A percentile compares a stretch with the other conserved stretches of the same genome.
Conservation (phyloP, 2,329 filamentous ascomycete genomes). For the Metarhizium brunneum region DNA sequence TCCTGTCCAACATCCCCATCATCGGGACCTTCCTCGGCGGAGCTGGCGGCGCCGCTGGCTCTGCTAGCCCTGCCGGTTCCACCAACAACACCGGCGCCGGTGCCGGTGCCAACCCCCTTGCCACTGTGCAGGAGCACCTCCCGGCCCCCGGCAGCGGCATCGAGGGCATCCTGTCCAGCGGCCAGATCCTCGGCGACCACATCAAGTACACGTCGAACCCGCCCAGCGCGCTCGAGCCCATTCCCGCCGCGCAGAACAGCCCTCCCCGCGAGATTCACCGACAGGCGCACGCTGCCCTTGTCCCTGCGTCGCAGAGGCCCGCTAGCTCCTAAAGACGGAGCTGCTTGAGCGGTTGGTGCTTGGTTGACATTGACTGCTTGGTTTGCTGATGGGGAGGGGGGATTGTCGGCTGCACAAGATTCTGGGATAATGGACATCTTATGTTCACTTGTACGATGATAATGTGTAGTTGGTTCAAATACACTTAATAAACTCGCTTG, state of each 20-base stretch:
- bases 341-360: too few species aligned
- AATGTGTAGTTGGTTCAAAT: too few species aligned
- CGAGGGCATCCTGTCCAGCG: neutral
- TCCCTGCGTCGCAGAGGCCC: neutral
- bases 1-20: neutral
- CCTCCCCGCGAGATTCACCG: neutral
- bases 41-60: neutral
- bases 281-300: neutral
- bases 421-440: too few species aligned
- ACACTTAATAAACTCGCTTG: too few species aligned
- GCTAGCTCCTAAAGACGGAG: neutral
- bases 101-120: neutral
- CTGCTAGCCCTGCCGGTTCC: too few species aligned
- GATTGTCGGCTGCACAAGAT: too few species aligned
- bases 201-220: conserved; percentile 1
- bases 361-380: too few species aligned
- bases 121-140: neutral
- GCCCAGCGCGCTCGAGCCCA: neutral
- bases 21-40: neutral
- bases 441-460: too few species aligned
- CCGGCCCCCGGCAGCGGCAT: neutral
- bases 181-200: neutral
- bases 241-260: neutral
- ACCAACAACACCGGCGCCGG: too few species aligned
- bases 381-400: too few species aligned